Conservation (phyloP, 2,329 filamentous ascomycete species). For the Fusarium sp. region DNA sequence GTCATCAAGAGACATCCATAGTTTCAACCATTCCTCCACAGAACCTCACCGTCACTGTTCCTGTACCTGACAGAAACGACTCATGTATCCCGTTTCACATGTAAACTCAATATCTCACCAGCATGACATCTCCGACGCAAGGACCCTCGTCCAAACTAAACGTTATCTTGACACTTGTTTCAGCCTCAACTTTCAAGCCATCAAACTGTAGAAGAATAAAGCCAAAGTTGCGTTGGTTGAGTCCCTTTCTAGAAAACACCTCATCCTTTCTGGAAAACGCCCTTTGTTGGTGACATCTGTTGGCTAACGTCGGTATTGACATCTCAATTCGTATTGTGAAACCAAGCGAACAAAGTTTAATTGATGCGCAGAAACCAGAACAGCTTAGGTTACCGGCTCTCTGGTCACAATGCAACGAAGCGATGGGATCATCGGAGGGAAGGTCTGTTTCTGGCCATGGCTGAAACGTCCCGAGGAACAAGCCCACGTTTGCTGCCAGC, state of each 20-base stretch:
- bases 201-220: not conserved
- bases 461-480: conserved; percentile 32
- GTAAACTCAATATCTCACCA: not conserved
- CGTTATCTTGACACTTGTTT: conserved; percentile 5
- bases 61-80: not conserved
- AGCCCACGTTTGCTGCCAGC: not conserved
- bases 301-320: not conserved
- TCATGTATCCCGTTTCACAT: not conserved
- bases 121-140: not conserved
- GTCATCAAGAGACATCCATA: not conserved
- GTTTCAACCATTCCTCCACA: not conserved
- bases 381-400: conserved; percentile 38
- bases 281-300: too few species aligned
- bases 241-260: not conserved
- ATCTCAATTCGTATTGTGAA: conserved; percentile 32
- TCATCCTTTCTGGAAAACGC: too few species aligned
- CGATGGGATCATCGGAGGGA: conserved; percentile 27
- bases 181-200: conserved; percentile 8
- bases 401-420: conserved; percentile 36
- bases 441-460: conserved; percentile 38
- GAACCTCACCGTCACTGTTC: not conserved
- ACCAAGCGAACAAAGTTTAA: conserved; percentile 34
- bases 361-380: conserved; percentile 19
- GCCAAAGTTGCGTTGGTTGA: not conserved
- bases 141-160: conserved; percentile 19